phyloP scores from a whole-genome alignment of 2,329 filamentous ascomycete species.

The Alternaria gaisen region DNA sequence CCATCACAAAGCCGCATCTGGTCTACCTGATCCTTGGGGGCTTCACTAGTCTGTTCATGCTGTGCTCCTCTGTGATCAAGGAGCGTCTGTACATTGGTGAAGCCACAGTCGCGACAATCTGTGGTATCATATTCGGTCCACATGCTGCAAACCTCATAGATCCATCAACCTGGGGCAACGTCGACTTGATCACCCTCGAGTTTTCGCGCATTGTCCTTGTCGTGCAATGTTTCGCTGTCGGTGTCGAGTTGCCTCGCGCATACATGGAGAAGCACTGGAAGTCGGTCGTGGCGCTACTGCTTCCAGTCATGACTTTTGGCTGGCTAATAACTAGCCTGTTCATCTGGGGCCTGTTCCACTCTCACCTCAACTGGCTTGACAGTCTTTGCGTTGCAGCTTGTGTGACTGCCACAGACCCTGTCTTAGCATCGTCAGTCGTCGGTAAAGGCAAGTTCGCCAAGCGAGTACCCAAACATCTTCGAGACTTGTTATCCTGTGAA shows the following conservation, averaged over 20 bases:
- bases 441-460: slow-evolving; percentile 99
- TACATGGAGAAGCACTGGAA: slow-evolving; percentile 99
- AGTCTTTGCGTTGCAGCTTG: slow-evolving; percentile 88
- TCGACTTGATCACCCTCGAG: slow-evolving; percentile 86
- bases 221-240: slow-evolving; percentile 91
- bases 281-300: slow-evolving; percentile 84
- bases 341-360: slow-evolving; percentile 86
- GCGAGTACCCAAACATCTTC: slow-evolving; percentile 94
- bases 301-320: slow-evolving; percentile 97
- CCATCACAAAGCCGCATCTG: slow-evolving; percentile 93
- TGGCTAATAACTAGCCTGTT: slow-evolving; percentile 94
- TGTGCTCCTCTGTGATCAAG: slow-evolving; percentile 97
- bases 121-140: slow-evolving; percentile 88
- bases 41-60: slow-evolving; percentile 98
- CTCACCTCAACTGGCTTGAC: slow-evolving; percentile 84
- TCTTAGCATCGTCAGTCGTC: slow-evolving; percentile 95
- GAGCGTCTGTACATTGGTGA: slow-evolving; percentile 98
- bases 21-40: slow-evolving; percentile 98
- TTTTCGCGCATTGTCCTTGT: slow-evolving; percentile 90
- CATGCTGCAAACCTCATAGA: slow-evolving; percentile 84
- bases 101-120: slow-evolving; percentile 90
- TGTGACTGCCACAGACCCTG: slow-evolving; percentile 96
- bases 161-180: slow-evolving; percentile 78
- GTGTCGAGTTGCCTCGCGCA: slow-evolving; percentile 86
- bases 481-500: slow-evolving; percentile 93